Evolutionary conservation across 495 filamentous ascomycete genomes (phyloP), one percentile per base, ranked within the genome.

Genomic region (Penicillium silybi): DNA sequence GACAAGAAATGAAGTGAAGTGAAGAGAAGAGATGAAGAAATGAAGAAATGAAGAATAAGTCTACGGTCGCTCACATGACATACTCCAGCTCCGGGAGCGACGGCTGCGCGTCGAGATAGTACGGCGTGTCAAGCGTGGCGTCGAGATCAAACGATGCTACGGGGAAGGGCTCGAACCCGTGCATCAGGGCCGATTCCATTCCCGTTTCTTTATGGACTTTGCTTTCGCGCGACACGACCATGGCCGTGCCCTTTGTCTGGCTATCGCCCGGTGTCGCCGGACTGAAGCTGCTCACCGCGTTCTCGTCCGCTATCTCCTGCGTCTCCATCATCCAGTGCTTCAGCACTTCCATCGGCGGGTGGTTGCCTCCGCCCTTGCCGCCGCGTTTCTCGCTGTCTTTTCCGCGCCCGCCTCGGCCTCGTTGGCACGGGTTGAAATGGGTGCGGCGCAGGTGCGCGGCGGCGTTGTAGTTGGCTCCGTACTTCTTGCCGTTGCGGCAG

Each of bases 401-500:
- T n/a, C 73, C 72, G 39, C 79, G 80, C 7, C 78, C 75, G 29
- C 68, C 72, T 3, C 76, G 68, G 3, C 78, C 79, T n/a, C 77
- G 74, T 54, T 81, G 78, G 41, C 78, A 77, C 0, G 82, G 82
- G 50, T 83, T 80, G 76, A 97, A 98, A 64, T 98, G 93, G 15
- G 88, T 88, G 17, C 93, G 83, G 17, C 92, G 82, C 13, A 98
- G 78, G 65, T 97, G 93, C 0, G 92, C 92, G 2, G 92, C 90
- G 1, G 92, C 92, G 57, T 98, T 98, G 64, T 98, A 97, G 68
- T 98, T 95, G 19, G 87, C 89, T 4, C 86, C 87, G 60, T 98
- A 98, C 48, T 75, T 78, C 72, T 96, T 97, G 43, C 77, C 71
- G 26, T 79, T 80, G 9, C 78, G 79, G 54, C 93, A 98, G 35